Evolutionary conservation across 495 filamentous ascomycete genomes (phyloP), one percentile per base, ranked within the genome.

Genomic region (Physcia stellaris): DNA sequence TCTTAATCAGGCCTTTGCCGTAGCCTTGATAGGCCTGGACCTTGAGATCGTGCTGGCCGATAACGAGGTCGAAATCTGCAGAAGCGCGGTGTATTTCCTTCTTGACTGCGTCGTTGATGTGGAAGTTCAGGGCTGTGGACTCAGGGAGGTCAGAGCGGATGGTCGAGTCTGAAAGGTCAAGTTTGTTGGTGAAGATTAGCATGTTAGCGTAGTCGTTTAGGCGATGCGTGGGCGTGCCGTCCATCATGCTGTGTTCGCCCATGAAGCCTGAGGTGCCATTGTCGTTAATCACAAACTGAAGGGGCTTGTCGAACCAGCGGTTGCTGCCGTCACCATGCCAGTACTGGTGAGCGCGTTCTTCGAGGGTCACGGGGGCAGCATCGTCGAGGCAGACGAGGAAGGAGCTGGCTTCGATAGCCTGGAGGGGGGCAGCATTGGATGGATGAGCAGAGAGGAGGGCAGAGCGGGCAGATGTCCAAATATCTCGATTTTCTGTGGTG

Each of bases 221-320:
- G 3, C 92, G 77, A 60, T 96, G 87, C 10, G 92, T 99, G 2
- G 92, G 86, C 20, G 88, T 99, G 40, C 92, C 92, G 57, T 99
- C 92, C 92, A 99, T 99, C 92, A 99, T 96, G 61, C 79, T 86
- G 68, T 99, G 92, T 68, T 99, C 92, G 53, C 92, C 92, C 66
- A 83, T 85, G 70, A 99, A 99, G 43, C 92, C 92, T 18, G 92
- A 82, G 12, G 90, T 92, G 48, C 86, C 92, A 61, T 99, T 99
- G 52, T 96, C 87, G 61, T 94, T 95, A 62, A 99, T 55, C 53
- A 99, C 88, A 61, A 99, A 96, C 65, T 99, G 86, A 39, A 94
- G 65, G 16, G 92, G 92, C 68, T 96, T 96, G 70, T 99, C 92
- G 56, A 82, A 96, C 85, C 86, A 99, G 39, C 92, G 79, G 70